Evolutionary conservation across 306 rosid species (phyloP).

Genomic region (Notholithocarpus densiflorus): DNA sequence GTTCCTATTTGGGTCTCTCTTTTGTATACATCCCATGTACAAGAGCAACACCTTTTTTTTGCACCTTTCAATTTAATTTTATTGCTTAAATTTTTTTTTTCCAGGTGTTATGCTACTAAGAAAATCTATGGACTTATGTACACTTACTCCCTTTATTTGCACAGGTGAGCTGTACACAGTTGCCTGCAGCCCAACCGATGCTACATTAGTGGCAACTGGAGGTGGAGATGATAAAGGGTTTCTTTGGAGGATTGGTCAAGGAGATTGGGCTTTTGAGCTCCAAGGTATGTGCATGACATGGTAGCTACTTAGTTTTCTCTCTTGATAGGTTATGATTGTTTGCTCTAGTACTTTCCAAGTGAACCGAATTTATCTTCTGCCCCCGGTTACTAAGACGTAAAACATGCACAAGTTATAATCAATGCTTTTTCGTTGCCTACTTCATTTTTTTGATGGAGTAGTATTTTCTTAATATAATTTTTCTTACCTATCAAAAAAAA

Average conservation of each 20-base stretch:
- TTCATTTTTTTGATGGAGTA: neutral
- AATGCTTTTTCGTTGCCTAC: constrained; percentile 2
- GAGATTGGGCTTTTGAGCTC: constrained; percentile 86
- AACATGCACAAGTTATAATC: constrained; percentile 1
- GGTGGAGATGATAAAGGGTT: constrained; percentile 86
- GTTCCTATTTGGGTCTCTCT: too few species aligned
- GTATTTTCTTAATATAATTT: too few species aligned
- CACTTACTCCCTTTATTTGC: constrained; percentile 17
- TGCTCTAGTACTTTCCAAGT: neutral
- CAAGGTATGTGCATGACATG: constrained; percentile 40
- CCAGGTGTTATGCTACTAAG: neutral
- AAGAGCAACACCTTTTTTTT: too few species aligned
- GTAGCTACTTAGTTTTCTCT: constrained; percentile 3
- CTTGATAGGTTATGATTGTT: neutral
- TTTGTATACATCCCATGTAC: too few species aligned
- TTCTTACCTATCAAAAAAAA: too few species aligned
- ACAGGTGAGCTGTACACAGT: constrained; percentile 77
- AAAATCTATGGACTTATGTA: constrained; percentile 3
- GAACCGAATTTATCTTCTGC: neutral
- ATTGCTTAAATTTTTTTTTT: neutral
- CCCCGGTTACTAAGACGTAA: neutral
- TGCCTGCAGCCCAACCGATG: constrained; percentile 77
- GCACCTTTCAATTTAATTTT: too few species aligned
- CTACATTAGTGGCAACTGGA: constrained; percentile 76
- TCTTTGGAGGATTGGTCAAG: constrained; percentile 79